These are phyloP conservation scores for Santalum album DNA, from an alignment of 164 flowering plant genomes.

Conservation along the genomic window DNA sequence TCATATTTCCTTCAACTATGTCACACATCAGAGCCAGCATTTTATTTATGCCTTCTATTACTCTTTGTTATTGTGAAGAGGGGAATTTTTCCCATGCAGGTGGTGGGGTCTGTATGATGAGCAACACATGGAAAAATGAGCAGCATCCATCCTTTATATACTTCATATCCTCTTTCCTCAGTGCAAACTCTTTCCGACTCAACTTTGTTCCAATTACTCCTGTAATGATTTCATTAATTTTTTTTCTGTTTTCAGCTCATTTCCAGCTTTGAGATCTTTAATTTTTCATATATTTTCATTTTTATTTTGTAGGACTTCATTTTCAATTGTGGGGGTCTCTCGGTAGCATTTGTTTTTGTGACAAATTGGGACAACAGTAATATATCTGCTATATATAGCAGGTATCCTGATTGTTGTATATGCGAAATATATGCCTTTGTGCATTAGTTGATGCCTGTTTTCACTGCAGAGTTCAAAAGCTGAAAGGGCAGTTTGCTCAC, in stretches of 20 bases:
- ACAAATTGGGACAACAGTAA: conserved; percentile 51
- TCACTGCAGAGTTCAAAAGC: conserved; percentile 50
- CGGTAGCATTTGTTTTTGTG: conserved; percentile 80
- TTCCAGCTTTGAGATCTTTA: neutral
- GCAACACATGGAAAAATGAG: conserved; percentile 62
- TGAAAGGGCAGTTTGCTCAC: conserved; percentile 73
- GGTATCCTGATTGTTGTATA: conserved; percentile 26
- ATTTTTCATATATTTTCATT: conserved; percentile 5
- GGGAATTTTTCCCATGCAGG: conserved; percentile 37
- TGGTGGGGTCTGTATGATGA: conserved; percentile 74
- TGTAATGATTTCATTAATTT: conserved; percentile 26
- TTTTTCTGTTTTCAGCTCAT: neutral
- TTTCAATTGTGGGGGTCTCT: conserved; percentile 85
- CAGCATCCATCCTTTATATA: conserved; percentile 70
- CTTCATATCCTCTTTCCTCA: conserved; percentile 69
- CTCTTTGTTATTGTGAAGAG: no score
- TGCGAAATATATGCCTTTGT: conserved; percentile 4
- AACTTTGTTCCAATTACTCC: conserved; percentile 71
- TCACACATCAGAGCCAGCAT: no score
- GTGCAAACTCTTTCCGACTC: conserved; percentile 65
- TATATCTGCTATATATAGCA: conserved; percentile 33
- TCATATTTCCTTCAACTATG: no score
- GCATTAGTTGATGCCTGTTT: conserved; percentile 6
- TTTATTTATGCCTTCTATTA: no score
- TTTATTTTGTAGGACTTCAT: conserved; percentile 67